A percentile compares a stretch with the other conserved stretches of the same genome.
phyloP scores from a whole-genome alignment of 2,329 filamentous ascomycete species.

The Penicillium freii region DNA sequence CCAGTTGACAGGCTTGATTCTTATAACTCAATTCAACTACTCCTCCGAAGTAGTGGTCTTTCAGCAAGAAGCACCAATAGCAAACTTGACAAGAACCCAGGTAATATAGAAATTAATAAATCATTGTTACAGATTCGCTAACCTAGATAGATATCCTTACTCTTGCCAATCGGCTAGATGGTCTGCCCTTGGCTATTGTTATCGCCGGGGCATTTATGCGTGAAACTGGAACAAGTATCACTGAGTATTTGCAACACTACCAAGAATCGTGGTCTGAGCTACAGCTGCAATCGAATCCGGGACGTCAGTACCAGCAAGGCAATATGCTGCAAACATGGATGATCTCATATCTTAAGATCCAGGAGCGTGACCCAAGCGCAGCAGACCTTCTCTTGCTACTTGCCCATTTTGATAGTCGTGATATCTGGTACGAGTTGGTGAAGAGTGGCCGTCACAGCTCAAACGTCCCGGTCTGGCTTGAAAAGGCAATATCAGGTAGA shows the following conservation, averaged over 20 bases:
- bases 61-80: neutral
- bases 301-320: slow-evolving; percentile 23
- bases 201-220: slow-evolving; percentile 48
- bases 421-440: slow-evolving; percentile 49
- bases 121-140: slow-evolving; percentile 1
- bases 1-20: slow-evolving; percentile 33
- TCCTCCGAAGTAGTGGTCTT: slow-evolving; percentile 15
- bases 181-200: slow-evolving; percentile 49
- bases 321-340: slow-evolving; percentile 37
- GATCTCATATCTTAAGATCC: slow-evolving; percentile 40
- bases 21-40: slow-evolving; percentile 9
- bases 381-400: slow-evolving; percentile 43
- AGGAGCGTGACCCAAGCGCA: slow-evolving; percentile 29
- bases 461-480: slow-evolving; percentile 20
- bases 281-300: slow-evolving; percentile 17
- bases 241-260: slow-evolving; percentile 45
- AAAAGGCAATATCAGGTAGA: slow-evolving; percentile 14
- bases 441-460: slow-evolving; percentile 5
- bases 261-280: slow-evolving; percentile 36
- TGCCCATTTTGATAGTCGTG: slow-evolving; percentile 46
- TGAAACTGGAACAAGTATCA: slow-evolving; percentile 37
- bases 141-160: slow-evolving; percentile 22
- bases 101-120: slow-evolving; percentile 1
- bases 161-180: slow-evolving; percentile 41
- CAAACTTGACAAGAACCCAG: slow-evolving; percentile 7